These are phyloP conservation scores for Leishmania martiniquensis DNA, from an alignment of 208 protist genomes.

Conservation along the genomic window DNA sequence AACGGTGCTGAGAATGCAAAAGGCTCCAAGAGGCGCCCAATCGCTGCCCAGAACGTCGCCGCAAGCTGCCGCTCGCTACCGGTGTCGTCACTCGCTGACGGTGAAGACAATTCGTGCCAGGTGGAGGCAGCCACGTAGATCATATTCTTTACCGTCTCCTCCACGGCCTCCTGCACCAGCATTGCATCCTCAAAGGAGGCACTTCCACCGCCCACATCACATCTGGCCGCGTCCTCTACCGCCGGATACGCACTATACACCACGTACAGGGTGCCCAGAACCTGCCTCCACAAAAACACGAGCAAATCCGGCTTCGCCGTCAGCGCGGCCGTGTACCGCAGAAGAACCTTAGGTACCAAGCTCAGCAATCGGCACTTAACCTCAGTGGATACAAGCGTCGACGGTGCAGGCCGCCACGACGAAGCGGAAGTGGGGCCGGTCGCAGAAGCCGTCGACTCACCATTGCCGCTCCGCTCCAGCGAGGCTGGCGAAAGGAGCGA, in stretches of 20 bases:
- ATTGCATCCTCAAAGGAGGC: constrained; percentile 38
- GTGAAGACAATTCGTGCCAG: constrained; percentile 4
- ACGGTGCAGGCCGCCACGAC: constrained; percentile 1
- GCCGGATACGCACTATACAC: constrained; percentile 61
- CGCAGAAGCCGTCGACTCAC: not conserved
- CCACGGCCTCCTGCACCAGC: constrained; percentile 72
- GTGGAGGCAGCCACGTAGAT: constrained; percentile 67
- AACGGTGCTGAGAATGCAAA: constrained; percentile 62
- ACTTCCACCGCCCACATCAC: not conserved
- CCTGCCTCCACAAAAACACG: constrained; percentile 63
- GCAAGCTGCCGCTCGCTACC: constrained; percentile 8
- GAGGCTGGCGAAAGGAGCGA: constrained; percentile 15
- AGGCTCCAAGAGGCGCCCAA: constrained; percentile 41
- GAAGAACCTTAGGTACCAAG: constrained; percentile 68
- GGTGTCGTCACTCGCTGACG: not conserved
- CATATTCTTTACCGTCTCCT: constrained; percentile 91
- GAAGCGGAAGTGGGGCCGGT: not conserved
- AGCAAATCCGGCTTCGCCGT: constrained; percentile 38
- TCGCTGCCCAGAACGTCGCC: constrained; percentile 46
- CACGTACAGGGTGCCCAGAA: constrained; percentile 76
- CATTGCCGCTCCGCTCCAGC: not conserved
- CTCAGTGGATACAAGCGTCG: constrained; percentile 36
- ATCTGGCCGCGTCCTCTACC: not conserved
- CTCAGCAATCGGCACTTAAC: constrained; percentile 73
- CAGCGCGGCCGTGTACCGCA: constrained; percentile 58